Evolutionary conservation across 495 filamentous ascomycete genomes (phyloP).

Genomic region (Chaetomidium leptoderma): DNA sequence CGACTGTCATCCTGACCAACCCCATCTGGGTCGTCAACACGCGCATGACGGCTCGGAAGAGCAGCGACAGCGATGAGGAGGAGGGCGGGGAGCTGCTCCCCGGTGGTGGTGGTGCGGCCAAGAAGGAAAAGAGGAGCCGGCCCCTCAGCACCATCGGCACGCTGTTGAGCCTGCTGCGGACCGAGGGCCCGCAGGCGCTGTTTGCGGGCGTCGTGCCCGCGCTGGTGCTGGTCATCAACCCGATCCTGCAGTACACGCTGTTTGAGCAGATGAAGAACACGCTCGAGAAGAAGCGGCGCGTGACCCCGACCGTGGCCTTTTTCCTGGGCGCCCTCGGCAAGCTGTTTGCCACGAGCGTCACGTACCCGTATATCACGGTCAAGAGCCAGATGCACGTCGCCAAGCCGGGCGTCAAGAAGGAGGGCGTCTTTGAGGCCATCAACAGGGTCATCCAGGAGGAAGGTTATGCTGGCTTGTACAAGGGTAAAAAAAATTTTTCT

Average conservation of each 20-base stretch:
- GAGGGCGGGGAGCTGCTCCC: conserved; percentile 24
- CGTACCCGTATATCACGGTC: conserved; percentile 97
- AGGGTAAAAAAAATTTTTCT: conserved; percentile 64
- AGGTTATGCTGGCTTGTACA: conserved; percentile 85
- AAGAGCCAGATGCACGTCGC: conserved; percentile 97
- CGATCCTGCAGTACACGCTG: conserved; percentile 96
- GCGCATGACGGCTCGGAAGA: conserved; percentile 86
- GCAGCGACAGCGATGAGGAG: conserved; percentile 36
- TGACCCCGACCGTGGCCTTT: conserved; percentile 84
- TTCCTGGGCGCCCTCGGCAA: conserved; percentile 90
- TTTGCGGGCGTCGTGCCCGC: conserved; percentile 93
- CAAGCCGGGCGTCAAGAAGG: conserved; percentile 53
- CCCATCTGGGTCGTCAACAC: conserved; percentile 99
- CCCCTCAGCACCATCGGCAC: conserved; percentile 80
- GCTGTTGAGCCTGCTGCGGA: conserved; percentile 65
- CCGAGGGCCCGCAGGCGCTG: conserved; percentile 77
- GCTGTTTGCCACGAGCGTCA: conserved; percentile 85
- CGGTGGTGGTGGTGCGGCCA: conserved; percentile 27
- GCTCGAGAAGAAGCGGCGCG: conserved; percentile 47
- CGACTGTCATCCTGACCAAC: conserved; percentile 92
- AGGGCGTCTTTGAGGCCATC: conserved; percentile 70
- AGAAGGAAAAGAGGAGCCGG: conserved; percentile 41
- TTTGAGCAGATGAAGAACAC: conserved; percentile 90
- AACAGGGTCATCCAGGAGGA: conserved; percentile 78
- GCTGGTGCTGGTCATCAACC: conserved; percentile 91